These are phyloP conservation scores for Cyclotella distinguenda DNA, from an alignment of 108 stramenopile genomes.

Conservation along the genomic window DNA sequence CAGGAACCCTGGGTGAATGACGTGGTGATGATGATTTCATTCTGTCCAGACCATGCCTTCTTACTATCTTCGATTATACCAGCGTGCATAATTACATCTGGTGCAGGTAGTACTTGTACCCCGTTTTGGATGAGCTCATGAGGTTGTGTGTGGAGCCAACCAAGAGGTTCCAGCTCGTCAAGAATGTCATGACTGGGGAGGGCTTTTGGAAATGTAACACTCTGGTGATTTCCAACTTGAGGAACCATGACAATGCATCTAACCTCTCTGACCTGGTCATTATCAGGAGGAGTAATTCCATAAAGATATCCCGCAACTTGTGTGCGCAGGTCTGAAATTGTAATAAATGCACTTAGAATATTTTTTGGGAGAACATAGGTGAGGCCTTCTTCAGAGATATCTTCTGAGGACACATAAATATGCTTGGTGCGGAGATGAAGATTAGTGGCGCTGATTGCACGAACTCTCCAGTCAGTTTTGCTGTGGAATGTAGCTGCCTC, in stretches of 20 bases:
- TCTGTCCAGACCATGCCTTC: constrained; percentile 87
- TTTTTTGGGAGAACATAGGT: constrained; percentile 99
- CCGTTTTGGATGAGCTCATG: constrained; percentile 96
- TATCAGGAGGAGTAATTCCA: constrained; percentile 95
- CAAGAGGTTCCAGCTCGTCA: constrained; percentile 95
- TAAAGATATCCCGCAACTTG: constrained; percentile 98
- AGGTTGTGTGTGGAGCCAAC: constrained; percentile 99
- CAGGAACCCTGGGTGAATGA: constrained; percentile 98
- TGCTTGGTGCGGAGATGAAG: constrained; percentile 97
- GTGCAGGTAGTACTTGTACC: constrained; percentile 85
- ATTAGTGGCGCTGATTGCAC: constrained; percentile 99
- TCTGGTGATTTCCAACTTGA: constrained; percentile 97
- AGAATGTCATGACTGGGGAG: constrained; percentile 91
- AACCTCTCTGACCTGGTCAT: constrained; percentile 96
- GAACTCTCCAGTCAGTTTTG: constrained; percentile 98
- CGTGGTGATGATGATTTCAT: constrained; percentile 94
- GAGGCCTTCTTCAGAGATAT: constrained; percentile 93
- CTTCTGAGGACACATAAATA: constrained; percentile 97
- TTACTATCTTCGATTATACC: constrained; percentile 86
- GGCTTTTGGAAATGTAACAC: constrained; percentile 90
- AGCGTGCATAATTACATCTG: constrained; percentile 91
- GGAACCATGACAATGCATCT: constrained; percentile 97
- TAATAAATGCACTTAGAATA: constrained; percentile 95
- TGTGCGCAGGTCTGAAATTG: constrained; percentile 93
- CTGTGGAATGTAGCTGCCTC: constrained; percentile 97